phyloP scores from a whole-genome alignment of 441 rosid genomes.

The Cnidoscolus chayamansa region DNA sequence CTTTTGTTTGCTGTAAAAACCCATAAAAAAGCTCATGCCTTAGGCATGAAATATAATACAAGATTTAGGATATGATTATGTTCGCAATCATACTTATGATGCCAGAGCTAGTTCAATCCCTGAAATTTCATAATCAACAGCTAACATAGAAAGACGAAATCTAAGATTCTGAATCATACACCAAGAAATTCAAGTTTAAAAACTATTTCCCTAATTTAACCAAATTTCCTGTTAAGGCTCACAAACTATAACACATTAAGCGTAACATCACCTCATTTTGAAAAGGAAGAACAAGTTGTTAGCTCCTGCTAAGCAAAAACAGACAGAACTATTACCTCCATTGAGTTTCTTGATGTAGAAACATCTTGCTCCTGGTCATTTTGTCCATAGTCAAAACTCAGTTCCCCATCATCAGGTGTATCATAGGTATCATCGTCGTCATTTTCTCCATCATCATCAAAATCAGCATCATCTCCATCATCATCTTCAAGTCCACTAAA shows the following conservation, averaged over 20 bases:
- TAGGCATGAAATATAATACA: not conserved
- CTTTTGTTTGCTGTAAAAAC: not conserved
- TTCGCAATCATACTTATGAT: too few relatives aligned
- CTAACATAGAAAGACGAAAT: not conserved
- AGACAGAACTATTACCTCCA: slow-evolving; percentile 53
- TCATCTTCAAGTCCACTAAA: slow-evolving; percentile 62
- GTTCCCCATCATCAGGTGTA: slow-evolving; percentile 60
- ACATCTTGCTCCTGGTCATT: slow-evolving; percentile 44
- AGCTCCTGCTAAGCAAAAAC: slow-evolving; percentile 15
- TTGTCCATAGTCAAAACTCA: slow-evolving; percentile 76
- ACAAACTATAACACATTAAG: slow-evolving; percentile 1
- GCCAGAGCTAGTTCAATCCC: too few relatives aligned
- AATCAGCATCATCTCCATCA: slow-evolving; percentile 44
- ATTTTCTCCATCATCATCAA: slow-evolving; percentile 32
- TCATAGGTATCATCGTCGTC: slow-evolving; percentile 42
- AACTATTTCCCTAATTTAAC: not conserved
- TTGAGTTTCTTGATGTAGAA: slow-evolving; percentile 41
- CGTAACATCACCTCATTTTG: not conserved
- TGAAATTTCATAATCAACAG: not conserved
- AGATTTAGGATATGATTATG: not conserved
- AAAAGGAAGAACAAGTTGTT: not conserved
- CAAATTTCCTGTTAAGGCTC: not conserved
- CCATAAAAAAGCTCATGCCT: slow-evolving; percentile 3
- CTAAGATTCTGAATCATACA: not conserved
- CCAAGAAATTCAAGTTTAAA: not conserved